Conservation (phyloP, 768 basidiomycete species). For the Sporobolomyces phaffii region DNA sequence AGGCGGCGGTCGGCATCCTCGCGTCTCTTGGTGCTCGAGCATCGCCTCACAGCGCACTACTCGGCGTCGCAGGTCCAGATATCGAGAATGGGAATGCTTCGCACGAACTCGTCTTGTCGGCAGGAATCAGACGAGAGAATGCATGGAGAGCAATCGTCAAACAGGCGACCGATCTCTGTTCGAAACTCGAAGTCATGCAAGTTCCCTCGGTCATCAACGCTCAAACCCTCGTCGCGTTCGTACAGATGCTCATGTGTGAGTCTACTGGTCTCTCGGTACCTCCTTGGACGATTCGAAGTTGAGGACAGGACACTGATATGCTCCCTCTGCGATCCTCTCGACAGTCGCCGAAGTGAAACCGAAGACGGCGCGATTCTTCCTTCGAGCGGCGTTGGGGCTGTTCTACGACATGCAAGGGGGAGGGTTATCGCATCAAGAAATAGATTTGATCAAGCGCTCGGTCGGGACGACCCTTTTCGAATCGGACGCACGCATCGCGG, state of each 20-base stretch:
- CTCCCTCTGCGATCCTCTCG: too few species aligned
- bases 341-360: constrained; percentile 32
- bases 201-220: constrained; percentile 19
- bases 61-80: constrained; percentile 35
- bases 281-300: too few species aligned
- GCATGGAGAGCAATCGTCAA: constrained; percentile 37
- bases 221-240: constrained; percentile 29
- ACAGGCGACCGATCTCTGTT: constrained; percentile 27
- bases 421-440: constrained; percentile 1
- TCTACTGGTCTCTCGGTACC: background rate
- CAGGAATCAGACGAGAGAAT: constrained; percentile 29
- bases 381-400: constrained; percentile 30
- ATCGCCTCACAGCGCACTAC: constrained; percentile 29
- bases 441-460: constrained; percentile 1
- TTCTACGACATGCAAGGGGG: constrained; percentile 33
- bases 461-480: constrained; percentile 30
- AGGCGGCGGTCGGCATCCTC: constrained; percentile 32
- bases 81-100: constrained; percentile 28
- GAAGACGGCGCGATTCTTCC: constrained; percentile 31
- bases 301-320: too few species aligned
- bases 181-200: constrained; percentile 25
- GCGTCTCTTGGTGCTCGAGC: constrained; percentile 35
- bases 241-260: constrained; percentile 36
- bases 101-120: constrained; percentile 26
- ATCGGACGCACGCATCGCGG: constrained; percentile 28